These are phyloP conservation scores for Metschnikowia orientalis DNA, from an alignment of 805 yeast species.

Conservation along the genomic window DNA sequence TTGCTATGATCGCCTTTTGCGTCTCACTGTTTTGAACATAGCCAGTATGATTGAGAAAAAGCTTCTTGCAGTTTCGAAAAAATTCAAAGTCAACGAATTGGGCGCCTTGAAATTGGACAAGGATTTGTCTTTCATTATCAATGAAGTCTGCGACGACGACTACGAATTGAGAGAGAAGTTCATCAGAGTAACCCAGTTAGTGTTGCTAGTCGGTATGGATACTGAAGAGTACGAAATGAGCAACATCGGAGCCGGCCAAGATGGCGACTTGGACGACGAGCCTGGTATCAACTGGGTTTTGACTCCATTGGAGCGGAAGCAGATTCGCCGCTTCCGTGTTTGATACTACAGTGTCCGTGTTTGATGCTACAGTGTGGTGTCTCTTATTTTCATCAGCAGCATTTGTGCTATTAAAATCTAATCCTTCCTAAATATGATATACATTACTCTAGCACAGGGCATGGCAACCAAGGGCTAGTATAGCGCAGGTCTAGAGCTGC, in stretches of 20 bases:
- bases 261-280: conserved; percentile 24
- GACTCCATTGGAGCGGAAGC: conserved; percentile 68
- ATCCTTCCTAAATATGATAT: too few species aligned
- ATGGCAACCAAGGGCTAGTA: too few species aligned
- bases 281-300: conserved; percentile 61
- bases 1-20: conserved; percentile 47
- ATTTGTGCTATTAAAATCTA: too few species aligned
- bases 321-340: conserved; percentile 55
- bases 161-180: conserved; percentile 77
- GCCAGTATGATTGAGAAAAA: conserved; percentile 35
- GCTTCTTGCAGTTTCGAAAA: conserved; percentile 60
- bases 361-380: too few species aligned
- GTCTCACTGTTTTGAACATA: conserved; percentile 44
- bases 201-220: conserved; percentile 77
- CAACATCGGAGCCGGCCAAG: conserved; percentile 14
- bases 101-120: conserved; percentile 83
- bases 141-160: conserved; percentile 65
- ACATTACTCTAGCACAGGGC: too few species aligned
- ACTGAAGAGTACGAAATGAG: conserved; percentile 47
- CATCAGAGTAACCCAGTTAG: conserved; percentile 76
- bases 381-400: too few species aligned
- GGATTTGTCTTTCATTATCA: conserved; percentile 70
- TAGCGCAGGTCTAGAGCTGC: neutral
- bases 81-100: conserved; percentile 60
- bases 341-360: too few species aligned